Percentiles rank a stretch among this genome's conserved stretches.
phyloP scores from a whole-genome alignment of 2,329 filamentous ascomycete species.

The Hymenoscyphus linearis region DNA sequence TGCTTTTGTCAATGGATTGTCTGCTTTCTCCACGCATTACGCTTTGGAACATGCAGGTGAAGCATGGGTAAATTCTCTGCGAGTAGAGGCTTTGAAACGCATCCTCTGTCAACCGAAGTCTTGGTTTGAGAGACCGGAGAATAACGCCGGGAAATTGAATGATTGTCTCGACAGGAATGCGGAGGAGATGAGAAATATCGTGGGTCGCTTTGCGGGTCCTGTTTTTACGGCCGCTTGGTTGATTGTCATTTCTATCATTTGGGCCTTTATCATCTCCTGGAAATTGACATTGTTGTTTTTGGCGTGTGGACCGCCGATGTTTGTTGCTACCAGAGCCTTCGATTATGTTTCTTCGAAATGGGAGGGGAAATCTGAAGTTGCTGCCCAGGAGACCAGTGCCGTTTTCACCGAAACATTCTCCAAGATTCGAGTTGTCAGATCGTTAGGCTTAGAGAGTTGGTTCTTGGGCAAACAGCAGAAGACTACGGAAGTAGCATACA shows the following conservation, averaged over 20 bases:
- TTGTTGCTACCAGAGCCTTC: slow-evolving; percentile 60
- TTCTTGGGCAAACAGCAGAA: slow-evolving; percentile 60
- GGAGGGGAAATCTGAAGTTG: slow-evolving; percentile 64
- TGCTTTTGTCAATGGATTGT: slow-evolving; percentile 58
- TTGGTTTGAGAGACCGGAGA: slow-evolving; percentile 71
- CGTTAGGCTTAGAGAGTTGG: slow-evolving; percentile 66
- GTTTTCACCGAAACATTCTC: slow-evolving; percentile 71
- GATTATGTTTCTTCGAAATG: slow-evolving; percentile 61
- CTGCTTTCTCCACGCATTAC: slow-evolving; percentile 63
- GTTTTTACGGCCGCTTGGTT: slow-evolving; percentile 63
- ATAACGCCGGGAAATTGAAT: slow-evolving; percentile 58
- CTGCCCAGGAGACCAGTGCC: slow-evolving; percentile 52
- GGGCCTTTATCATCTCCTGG: slow-evolving; percentile 74
- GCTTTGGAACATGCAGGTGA: slow-evolving; percentile 68
- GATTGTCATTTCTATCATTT: slow-evolving; percentile 61
- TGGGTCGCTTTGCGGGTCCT: slow-evolving; percentile 71
- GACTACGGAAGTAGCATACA: slow-evolving; percentile 48
- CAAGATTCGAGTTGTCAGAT: slow-evolving; percentile 73
- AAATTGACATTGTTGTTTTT: slow-evolving; percentile 74
- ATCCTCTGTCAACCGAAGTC: slow-evolving; percentile 70
- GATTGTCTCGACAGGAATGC: slow-evolving; percentile 74
- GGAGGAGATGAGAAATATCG: slow-evolving; percentile 80
- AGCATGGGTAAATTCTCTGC: slow-evolving; percentile 69
- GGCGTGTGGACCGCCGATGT: slow-evolving; percentile 61
- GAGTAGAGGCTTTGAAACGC: slow-evolving; percentile 59